phyloP scores from a whole-genome alignment of 768 basidiomycete species.

The Phlegmacium glaucopus region DNA sequence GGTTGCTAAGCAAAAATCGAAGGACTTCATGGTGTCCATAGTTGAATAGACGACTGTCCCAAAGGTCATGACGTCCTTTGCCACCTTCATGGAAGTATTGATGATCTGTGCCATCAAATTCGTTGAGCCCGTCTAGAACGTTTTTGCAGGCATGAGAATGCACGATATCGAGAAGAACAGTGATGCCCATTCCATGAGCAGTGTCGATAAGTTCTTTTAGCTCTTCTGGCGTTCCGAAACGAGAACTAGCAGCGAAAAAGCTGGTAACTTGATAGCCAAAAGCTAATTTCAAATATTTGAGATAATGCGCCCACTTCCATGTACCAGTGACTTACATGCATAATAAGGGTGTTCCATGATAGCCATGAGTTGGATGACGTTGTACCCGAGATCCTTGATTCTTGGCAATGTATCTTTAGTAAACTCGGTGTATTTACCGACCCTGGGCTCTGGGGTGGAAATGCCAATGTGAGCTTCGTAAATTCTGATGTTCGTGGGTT shows the following conservation, averaged over 20 bases:
- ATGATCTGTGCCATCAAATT: constrained; percentile 97
- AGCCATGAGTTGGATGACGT: constrained; percentile 97
- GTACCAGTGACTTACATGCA: constrained; percentile 66
- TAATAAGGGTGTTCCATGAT: constrained; percentile 99
- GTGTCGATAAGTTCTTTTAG: constrained; percentile 94
- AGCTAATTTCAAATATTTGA: constrained; percentile 43
- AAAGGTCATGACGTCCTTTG: constrained; percentile 91
- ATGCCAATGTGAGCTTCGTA: constrained; percentile 99
- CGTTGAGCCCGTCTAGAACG: constrained; percentile 90
- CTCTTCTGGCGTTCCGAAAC: constrained; percentile 95
- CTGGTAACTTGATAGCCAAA: constrained; percentile 98
- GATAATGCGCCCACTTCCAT: neutral
- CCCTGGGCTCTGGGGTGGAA: constrained; percentile 80
- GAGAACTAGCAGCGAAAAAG: constrained; percentile 95
- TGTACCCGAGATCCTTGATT: constrained; percentile 92
- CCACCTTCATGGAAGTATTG: constrained; percentile 94
- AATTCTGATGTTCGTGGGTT: constrained; percentile 68
- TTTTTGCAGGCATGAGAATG: constrained; percentile 99
- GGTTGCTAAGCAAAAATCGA: constrained; percentile 91
- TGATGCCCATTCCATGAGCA: constrained; percentile 89
- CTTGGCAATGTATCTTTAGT: constrained; percentile 79
- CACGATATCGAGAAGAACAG: constrained; percentile 93
- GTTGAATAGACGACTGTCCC: constrained; percentile 98
- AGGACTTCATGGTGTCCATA: constrained; percentile 94
- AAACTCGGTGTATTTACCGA: constrained; percentile 97